Conservation (phyloP, 345 rosid species). For the Balakata baccata region DNA sequence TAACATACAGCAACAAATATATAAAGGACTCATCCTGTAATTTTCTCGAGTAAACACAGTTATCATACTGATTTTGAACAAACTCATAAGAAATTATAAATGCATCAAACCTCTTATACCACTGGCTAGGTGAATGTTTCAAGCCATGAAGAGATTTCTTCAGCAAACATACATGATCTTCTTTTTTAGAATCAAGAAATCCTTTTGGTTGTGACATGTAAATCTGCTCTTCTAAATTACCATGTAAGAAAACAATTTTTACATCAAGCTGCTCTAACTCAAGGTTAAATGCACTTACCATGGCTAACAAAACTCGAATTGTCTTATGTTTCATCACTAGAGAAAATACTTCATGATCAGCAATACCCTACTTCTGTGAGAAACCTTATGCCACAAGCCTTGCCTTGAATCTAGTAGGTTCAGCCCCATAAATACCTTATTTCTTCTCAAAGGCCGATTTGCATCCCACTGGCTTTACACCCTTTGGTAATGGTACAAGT, state of each 20-base stretch:
- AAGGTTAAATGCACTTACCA: neutral
- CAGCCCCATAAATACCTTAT: neutral
- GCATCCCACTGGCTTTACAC: neutral
- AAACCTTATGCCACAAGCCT: neutral
- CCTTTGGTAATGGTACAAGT: neutral
- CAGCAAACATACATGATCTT: neutral
- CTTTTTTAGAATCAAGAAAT: neutral
- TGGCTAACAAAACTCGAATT: neutral
- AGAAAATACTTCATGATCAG: neutral
- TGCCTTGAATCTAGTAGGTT: neutral
- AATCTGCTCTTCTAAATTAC: neutral
- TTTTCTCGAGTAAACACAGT: neutral
- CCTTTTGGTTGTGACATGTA: neutral
- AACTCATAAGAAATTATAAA: neutral
- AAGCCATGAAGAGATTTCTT: slow-evolving; percentile 2
- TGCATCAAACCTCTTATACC: slow-evolving; percentile 9
- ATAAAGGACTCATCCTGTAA: neutral
- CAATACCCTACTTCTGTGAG: neutral
- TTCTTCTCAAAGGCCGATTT: neutral
- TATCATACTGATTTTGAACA: neutral
- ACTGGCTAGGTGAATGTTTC: neutral
- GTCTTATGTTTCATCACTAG: neutral
- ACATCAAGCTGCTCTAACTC: neutral
- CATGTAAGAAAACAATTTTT: neutral
- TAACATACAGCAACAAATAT: neutral